Base-by-base conservation (phyloP, 2,329 filamentous ascomycete species). In the Clathrospora elynae region DNA sequence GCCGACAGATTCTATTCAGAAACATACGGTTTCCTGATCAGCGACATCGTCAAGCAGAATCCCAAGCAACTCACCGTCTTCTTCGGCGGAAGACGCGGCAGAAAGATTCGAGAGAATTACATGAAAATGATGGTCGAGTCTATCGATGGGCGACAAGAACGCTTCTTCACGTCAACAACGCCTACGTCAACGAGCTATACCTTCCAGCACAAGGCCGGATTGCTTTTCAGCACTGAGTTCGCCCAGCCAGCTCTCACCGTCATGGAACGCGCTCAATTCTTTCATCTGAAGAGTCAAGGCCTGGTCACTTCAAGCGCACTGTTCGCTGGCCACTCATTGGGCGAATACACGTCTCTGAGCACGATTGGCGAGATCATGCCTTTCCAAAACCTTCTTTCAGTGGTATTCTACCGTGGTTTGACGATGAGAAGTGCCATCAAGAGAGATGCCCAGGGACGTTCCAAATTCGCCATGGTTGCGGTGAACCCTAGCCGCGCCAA, bases 21-120 rank as follows among this genome's bases (percentile, higher is more conserved):
- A 6, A 60, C 49, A 51, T 70, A 63, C 48, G 70, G 71, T 64
- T 61, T 57, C 40, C 57, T 41, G 23, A 57, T 72, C 32, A 46
- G 56, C 5, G 61, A 73, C 9, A 71, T 75, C 29, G 71, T 75
- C 3, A 44, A 55, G 6, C 53, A 66, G 6, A 69, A 74, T 37
- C 72, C 71, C 1, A 73, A 70, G 22, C 42, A 53, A 14, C 49
- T 73, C 3, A 71, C 60, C 1, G 57, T 74, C 10, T 53, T 66
- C 41, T 74, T 74, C 31, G 65, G 70, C 18, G 72, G 72, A 16
- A 42, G 38, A 2, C 57, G 58, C 6, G 71, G 71, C 6, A 49
- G 51, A 5, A 35, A 39, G 7, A 61, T 73, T 9, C 55, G 70
- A 11, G 34, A 64, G 19, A 71, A 71, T 39, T 73, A 73, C 53